Evolutionary conservation across 768 basidiomycete genomes (phyloP), one percentile per base, ranked within the genome.

Genomic region (Ramaria sp.): DNA sequence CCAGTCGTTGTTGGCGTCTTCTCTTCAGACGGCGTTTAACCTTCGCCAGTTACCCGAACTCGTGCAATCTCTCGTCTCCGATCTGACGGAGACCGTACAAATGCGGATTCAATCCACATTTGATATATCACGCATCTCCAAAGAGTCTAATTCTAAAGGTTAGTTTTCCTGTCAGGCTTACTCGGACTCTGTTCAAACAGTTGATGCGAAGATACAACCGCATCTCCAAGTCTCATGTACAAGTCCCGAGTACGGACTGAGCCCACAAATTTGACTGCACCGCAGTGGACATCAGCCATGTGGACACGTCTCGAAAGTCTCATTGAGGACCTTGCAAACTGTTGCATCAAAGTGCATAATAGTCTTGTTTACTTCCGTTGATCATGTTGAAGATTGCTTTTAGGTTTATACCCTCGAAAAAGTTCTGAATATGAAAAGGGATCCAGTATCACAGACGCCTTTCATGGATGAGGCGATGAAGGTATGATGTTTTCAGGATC

Each of bases 391-490:
- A 4, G n/a, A 19, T 17, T 17, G 7, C 20, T 12, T 27, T 5
- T 43, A 43, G 91, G 91, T 98, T 6, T 95, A 98, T 68, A 88
- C 87, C 0, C 79, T 99, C 5, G 95, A 98, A 70, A 96, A 92
- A 65, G 95, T 98, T 1, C 73, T 98, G 37, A 83, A 80, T 64
- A 69, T 95, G 64, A 97, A 97, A 74, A 86, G 81, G 67, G 94
- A 98, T 65, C 74, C 85, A 0, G 72, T 78, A 34, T 84, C 88
- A 0, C 86, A 90, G 58, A 71, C 77, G 0, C 72, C 86, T 2
- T 98, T 98, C 70, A 71, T 98, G 27, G 94, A 96, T 53, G 93
- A 94, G 67, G 91, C 88, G 0, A 88, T 97, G 87, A 89, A 92
- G 74, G 91, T 91, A 17, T 49, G 72, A 37, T 34, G 37, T 7